Base-by-base conservation (phyloP, 257 asterid genomes). In the Jacaranda mimosifolia region DNA sequence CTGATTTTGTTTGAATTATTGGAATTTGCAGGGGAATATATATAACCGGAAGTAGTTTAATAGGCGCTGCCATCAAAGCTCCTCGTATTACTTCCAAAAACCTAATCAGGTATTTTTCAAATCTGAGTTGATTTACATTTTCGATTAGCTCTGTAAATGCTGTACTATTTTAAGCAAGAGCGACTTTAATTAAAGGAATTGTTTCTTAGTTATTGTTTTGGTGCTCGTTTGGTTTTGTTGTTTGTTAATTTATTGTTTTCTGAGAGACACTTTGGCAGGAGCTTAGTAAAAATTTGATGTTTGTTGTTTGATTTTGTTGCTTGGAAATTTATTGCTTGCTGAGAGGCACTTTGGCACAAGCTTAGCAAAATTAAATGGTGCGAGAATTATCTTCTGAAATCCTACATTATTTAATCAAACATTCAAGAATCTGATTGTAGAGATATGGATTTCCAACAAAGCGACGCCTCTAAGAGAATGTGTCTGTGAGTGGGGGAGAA, bases 21-120 rank as follows among this genome's bases (percentile, higher is more conserved):
- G 53, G 64, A 57, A 35, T 48, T 35, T 75, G 4, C 69, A 91
- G 97, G 97, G 97, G 97, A 75, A 91, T 91, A 21, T 91, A 91
- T 70, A 91, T 91, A 15, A 91, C 97, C 40, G 94, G 97, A 63
- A 91, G 97, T 84, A 91, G 97, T 81, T 87, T 91, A 73, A 91
- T 91, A 12, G 97, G 97, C 77, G 97, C 97, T 83, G 94, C 97
- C 12, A 83, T 89, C 58, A 91, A 91, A 87, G 92, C 94, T 73
- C 97, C 97, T 58, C 92, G 97, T 51, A 91, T 91, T 75, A 91
- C 94, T 58, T 91, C 97, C 75, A 91, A 91, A 80, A 91, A 91
- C 86, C 88, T 91, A 74, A 91, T 91, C 88, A 91, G 97, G 97
- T 88, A 77, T 67, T 51, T 71, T 57, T 67, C 66, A 5, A 68